A percentile compares a stretch with the other conserved stretches of the same genome.
phyloP scores from a whole-genome alignment of 345 rosid species.

The Camelina laxa region DNA sequence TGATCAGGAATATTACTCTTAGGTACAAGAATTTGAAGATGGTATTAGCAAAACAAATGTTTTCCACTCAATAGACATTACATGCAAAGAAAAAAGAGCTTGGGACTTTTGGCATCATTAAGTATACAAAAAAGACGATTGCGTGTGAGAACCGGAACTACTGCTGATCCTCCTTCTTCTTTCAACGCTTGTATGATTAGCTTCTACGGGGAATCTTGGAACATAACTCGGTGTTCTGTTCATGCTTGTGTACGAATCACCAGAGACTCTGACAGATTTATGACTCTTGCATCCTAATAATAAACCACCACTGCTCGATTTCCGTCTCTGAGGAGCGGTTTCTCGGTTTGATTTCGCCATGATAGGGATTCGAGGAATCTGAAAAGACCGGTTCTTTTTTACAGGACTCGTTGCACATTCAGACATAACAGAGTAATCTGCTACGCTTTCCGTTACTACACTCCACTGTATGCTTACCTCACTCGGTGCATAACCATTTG shows the following conservation, averaged over 20 bases:
- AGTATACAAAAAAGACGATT: conserved; percentile 50
- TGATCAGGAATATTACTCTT: neutral
- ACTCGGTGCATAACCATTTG: conserved; percentile 76
- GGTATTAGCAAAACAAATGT: conserved; percentile 18
- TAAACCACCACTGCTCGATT: conserved; percentile 48
- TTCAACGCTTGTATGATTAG: conserved; percentile 47
- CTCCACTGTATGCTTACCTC: conserved; percentile 95
- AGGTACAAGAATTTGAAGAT: conserved; percentile 6
- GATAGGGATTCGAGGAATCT: conserved; percentile 38
- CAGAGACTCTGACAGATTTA: conserved; percentile 66
- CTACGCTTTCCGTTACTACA: conserved; percentile 82
- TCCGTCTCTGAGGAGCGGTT: conserved; percentile 42
- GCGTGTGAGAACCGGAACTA: conserved; percentile 47
- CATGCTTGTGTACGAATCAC: conserved; percentile 53
- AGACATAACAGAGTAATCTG: conserved; percentile 66
- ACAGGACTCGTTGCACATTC: conserved; percentile 59
- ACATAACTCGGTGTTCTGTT: conserved; percentile 46
- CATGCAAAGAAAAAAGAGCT: conserved; percentile 25
- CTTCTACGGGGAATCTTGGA: conserved; percentile 54
- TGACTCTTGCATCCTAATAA: conserved; percentile 77
- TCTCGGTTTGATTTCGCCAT: conserved; percentile 34
- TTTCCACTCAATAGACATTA: conserved; percentile 30
- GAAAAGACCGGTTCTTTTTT: conserved; percentile 41
- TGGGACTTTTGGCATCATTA: conserved; percentile 29
- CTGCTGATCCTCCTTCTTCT: conserved; percentile 43